phyloP scores from a whole-genome alignment of 2,329 filamentous ascomycete genomes.

The Pyricularia sp. region DNA sequence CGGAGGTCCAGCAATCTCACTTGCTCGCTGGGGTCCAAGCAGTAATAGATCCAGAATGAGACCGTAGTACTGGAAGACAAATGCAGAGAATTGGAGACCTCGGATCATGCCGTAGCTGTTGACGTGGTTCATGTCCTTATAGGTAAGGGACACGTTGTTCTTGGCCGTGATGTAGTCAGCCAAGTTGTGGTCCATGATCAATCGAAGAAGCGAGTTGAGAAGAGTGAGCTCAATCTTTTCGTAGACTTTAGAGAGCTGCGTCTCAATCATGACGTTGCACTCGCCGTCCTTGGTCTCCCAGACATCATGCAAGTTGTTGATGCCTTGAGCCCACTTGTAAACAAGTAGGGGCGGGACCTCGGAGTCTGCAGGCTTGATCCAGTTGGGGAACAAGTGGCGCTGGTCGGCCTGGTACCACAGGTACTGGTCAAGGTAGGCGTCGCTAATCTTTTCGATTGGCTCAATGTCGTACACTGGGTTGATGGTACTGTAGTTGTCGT shows the following conservation, averaged over 20 bases:
- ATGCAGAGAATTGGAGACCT: slow-evolving; percentile 93
- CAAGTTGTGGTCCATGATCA: slow-evolving; percentile 99
- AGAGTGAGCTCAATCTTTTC: slow-evolving; percentile 98
- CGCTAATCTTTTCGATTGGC: slow-evolving; percentile 98
- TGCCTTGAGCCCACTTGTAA: slow-evolving; percentile 99
- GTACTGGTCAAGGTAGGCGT: slow-evolving; percentile 97
- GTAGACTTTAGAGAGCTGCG: slow-evolving; percentile 96
- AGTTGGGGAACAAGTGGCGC: slow-evolving; percentile 90
- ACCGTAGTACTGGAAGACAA: slow-evolving; percentile 98
- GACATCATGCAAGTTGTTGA: slow-evolving; percentile 93
- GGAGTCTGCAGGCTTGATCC: slow-evolving; percentile 98
- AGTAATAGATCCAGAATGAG: slow-evolving; percentile 88
- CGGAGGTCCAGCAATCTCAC: slow-evolving; percentile 90
- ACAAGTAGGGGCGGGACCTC: slow-evolving; percentile 90
- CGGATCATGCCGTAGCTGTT: slow-evolving; percentile 99
- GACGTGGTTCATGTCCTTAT: slow-evolving; percentile 99
- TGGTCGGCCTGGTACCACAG: slow-evolving; percentile 99
- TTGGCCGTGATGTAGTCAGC: slow-evolving; percentile 99
- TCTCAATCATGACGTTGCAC: slow-evolving; percentile 98
- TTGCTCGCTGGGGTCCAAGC: slow-evolving; percentile 89
- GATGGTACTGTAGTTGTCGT: slow-evolving; percentile 98
- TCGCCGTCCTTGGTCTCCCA: slow-evolving; percentile 93
- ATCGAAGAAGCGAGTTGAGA: slow-evolving; percentile 79
- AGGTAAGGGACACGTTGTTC: slow-evolving; percentile 98
- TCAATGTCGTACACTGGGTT: slow-evolving; percentile 99